Evolutionary conservation across 192 early-diverging fungal species (phyloP), one percentile per base, ranked within the genome.

Genomic region (Cetraspora pellucida): DNA sequence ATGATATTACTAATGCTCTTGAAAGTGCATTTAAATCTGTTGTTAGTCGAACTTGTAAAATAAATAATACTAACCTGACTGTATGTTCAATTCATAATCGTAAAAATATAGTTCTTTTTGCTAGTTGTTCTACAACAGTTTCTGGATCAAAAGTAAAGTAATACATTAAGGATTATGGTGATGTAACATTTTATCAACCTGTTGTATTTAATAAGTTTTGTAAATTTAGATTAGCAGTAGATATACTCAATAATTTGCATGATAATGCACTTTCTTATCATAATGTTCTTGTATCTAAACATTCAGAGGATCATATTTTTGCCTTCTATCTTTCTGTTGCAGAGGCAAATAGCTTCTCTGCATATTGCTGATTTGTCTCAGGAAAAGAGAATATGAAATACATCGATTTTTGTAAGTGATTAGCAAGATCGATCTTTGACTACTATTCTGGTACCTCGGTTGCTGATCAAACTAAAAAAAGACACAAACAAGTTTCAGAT

Each of bases 301-400:
- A 28, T 28, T 64, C 61, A 30, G 61, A 8, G 30, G 37, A 64
- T 64, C 61, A 19, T 43, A 31, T 64, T 37, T 64, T 64, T 64
- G 37, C 61, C 61, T 59, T 59, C 25, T 59, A 59, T 59, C 25
- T 59, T 59, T 23, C 58, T 5, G 58, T 59, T 59, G 58, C 58
- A 59, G 58, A 59, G 19, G 58, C 58, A 59, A 59, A 59, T 27
- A 59, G 19, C 58, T 59, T 59, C 58, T 59, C 58, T 59, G 58
- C 58, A 59, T 59, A 59, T 59, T 59, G 58, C 19, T 8, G 19
- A n/a, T 64, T 64, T 64, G 61, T 64, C 30, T 17, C 28, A 9
- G 61, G n/a, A n/a, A 64, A 28, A 30, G 30, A 64, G 30, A 64
- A 64, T 37, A 64, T 64, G 61, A 64, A 64, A 64, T 28, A 64